Evolutionary conservation across 345 rosid genomes (phyloP).

Genomic region (Salix purpurea): DNA sequence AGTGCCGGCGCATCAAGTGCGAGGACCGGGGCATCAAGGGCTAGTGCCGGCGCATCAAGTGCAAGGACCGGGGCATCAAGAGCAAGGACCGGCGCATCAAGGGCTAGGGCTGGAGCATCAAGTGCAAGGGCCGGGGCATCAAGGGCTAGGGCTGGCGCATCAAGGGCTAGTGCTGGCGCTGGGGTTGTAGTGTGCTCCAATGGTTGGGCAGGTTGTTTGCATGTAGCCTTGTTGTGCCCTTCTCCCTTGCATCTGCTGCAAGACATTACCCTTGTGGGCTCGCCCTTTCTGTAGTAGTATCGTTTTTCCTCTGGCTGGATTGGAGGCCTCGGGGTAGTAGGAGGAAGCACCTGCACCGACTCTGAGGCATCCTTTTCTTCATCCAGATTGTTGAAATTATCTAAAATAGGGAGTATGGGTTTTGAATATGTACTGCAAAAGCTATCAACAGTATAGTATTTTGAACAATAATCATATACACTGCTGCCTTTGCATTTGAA

Average conservation of each 20-base stretch:
- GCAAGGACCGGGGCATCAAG: no score
- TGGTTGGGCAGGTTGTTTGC: constrained; percentile 46
- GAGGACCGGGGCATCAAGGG: neutral
- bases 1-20: no score
- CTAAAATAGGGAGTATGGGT: constrained; percentile 42
- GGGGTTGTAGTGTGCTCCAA: neutral
- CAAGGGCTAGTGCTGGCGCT: neutral
- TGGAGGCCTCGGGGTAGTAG: constrained; percentile 38
- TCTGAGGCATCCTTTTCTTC: constrained; percentile 34
- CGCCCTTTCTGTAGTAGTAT: constrained; percentile 39
- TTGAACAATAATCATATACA: constrained; percentile 62
- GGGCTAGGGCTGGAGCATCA: no score
- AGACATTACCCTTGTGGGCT: constrained; percentile 45
- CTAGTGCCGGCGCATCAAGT: neutral
- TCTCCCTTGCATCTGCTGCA: constrained; percentile 75
- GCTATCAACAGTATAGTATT: constrained; percentile 51
- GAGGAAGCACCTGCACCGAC: constrained; percentile 53
- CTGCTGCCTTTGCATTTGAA: constrained; percentile 45
- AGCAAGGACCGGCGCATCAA: no score
- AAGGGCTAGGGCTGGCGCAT: neutral
- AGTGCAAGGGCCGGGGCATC: no score
- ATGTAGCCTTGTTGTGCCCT: constrained; percentile 78
- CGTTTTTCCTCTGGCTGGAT: constrained; percentile 43
- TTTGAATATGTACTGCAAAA: constrained; percentile 50
- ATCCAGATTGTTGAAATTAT: constrained; percentile 4